A percentile compares a stretch with the other conserved stretches of the same genome.
These are phyloP conservation scores for Suillus plorans DNA, from an alignment of 768 basidiomycete genomes.

Conservation along the genomic window DNA sequence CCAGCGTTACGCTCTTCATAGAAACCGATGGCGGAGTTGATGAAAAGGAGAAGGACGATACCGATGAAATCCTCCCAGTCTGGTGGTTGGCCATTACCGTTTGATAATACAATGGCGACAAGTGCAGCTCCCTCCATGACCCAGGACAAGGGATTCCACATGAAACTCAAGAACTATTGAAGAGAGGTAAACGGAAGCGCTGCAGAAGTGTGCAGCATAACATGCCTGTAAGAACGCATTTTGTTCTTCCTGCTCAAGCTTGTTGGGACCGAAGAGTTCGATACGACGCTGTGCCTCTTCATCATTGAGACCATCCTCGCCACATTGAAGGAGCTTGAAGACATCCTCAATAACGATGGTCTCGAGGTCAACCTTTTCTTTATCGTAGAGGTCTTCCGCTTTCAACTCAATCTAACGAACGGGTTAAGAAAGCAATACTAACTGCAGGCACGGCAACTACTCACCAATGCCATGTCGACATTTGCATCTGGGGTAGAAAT, in stretches of 20 bases:
- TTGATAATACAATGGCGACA: slow-evolving; percentile 94
- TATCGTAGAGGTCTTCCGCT: slow-evolving; percentile 93
- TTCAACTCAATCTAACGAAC: slow-evolving; percentile 74
- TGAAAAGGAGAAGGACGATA: slow-evolving; percentile 86
- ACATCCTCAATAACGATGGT: slow-evolving; percentile 96
- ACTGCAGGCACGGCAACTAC: slow-evolving; percentile 20
- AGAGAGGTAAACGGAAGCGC: not conserved
- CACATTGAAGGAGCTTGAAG: slow-evolving; percentile 92
- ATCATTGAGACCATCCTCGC: slow-evolving; percentile 69
- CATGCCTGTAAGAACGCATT: slow-evolving; percentile 85
- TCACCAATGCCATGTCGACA: slow-evolving; percentile 80
- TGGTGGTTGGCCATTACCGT: slow-evolving; percentile 81
- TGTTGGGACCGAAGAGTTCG: slow-evolving; percentile 95
- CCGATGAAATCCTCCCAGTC: slow-evolving; percentile 99
- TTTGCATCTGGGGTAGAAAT: slow-evolving; percentile 58
- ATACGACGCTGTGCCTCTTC: slow-evolving; percentile 84
- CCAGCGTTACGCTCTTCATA: slow-evolving; percentile 97
- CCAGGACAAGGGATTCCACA: slow-evolving; percentile 99
- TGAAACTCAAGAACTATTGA: slow-evolving; percentile 84
- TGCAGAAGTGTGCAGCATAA: slow-evolving; percentile 6
- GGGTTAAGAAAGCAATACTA: not conserved
- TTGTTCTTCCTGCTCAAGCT: slow-evolving; percentile 87
- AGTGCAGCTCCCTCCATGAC: slow-evolving; percentile 98
- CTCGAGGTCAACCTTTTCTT: slow-evolving; percentile 99
- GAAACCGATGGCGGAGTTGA: slow-evolving; percentile 98